A percentile compares a stretch with the other conserved stretches of the same genome.
phyloP scores from a whole-genome alignment of 1,284 basidiomycete genomes.

The Schizopora paradoxa region DNA sequence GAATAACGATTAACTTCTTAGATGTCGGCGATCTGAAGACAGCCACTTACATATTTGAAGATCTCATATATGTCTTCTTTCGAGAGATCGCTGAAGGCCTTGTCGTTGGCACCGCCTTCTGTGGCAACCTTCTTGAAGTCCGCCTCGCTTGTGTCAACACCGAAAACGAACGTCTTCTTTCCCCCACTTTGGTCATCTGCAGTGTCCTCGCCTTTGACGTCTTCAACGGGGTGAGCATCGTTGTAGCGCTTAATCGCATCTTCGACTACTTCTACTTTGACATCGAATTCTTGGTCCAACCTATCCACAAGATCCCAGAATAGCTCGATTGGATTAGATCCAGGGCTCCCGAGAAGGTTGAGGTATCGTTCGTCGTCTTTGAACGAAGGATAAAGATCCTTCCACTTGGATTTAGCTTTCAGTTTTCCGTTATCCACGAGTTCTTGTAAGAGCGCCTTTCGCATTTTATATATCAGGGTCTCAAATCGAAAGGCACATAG shows the following conservation, averaged over 20 bases:
- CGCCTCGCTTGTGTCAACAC: constrained; percentile 51
- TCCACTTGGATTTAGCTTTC: constrained; percentile 86
- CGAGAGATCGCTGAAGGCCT: constrained; percentile 41
- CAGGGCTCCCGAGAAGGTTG: constrained; percentile 83
- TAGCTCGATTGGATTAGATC: constrained; percentile 90
- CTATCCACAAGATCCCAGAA: constrained; percentile 94
- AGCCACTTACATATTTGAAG: constrained; percentile 56
- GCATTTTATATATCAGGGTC: constrained; percentile 30
- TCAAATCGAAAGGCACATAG: not conserved
- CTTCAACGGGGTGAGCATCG: constrained; percentile 30
- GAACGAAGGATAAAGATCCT: constrained; percentile 76
- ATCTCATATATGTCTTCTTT: constrained; percentile 56
- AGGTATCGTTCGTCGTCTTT: constrained; percentile 78
- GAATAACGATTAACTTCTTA: constrained; percentile 16
- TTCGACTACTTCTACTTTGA: constrained; percentile 61
- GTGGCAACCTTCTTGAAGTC: constrained; percentile 59
- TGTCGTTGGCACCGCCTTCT: constrained; percentile 39
- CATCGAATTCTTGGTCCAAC: constrained; percentile 80
- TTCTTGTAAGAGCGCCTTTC: constrained; percentile 67
- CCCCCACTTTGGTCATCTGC: not conserved
- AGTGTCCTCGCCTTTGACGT: constrained; percentile 29
- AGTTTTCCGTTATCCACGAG: constrained; percentile 66
- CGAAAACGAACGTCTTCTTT: constrained; percentile 42
- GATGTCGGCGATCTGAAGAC: constrained; percentile 3
- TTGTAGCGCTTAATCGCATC: constrained; percentile 49